Conservation (phyloP, 805 yeast species). For the Candida wancherniae region DNA sequence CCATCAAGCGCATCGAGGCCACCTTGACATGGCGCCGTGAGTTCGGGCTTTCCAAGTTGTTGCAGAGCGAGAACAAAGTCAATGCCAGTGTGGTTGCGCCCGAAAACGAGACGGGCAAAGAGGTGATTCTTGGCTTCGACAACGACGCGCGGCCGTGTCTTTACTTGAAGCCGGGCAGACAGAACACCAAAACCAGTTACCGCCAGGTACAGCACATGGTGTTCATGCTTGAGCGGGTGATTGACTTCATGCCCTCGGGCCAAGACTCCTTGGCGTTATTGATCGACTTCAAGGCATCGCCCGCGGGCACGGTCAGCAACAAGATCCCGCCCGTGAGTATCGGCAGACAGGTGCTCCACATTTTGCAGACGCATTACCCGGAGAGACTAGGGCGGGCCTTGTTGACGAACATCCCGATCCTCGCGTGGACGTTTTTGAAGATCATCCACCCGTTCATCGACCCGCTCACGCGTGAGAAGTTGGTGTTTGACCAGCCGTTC, state of each 20-base stretch:
- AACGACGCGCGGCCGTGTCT: slow-evolving; percentile 87
- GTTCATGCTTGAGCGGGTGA: slow-evolving; percentile 85
- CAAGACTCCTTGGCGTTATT: slow-evolving; percentile 90
- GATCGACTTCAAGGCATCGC: slow-evolving; percentile 86
- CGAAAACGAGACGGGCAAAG: slow-evolving; percentile 90
- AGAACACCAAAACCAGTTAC: slow-evolving; percentile 84
- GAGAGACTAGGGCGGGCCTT: slow-evolving; percentile 93
- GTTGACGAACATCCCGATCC: slow-evolving; percentile 87
- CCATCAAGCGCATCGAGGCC: slow-evolving; percentile 67
- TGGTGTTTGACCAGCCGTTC: slow-evolving; percentile 88
- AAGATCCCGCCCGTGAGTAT: slow-evolving; percentile 85
- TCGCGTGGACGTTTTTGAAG: slow-evolving; percentile 89
- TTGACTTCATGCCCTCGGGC: slow-evolving; percentile 93
- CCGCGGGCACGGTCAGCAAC: slow-evolving; percentile 51
- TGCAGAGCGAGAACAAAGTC: slow-evolving; percentile 44
- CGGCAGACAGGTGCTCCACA: slow-evolving; percentile 88
- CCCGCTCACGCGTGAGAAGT: slow-evolving; percentile 89
- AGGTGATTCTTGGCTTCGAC: slow-evolving; percentile 87
- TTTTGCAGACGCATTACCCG: slow-evolving; percentile 95
- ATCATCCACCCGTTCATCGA: slow-evolving; percentile 94
- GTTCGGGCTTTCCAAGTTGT: slow-evolving; percentile 56
- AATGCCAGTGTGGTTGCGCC: slow-evolving; percentile 50
- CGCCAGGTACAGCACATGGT: slow-evolving; percentile 96
- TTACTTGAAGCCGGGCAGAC: slow-evolving; percentile 90
- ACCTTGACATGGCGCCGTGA: slow-evolving; percentile 92